Base-by-base conservation (phyloP, 1,284 basidiomycete species). In the Trichosporon coremiiforme region DNA sequence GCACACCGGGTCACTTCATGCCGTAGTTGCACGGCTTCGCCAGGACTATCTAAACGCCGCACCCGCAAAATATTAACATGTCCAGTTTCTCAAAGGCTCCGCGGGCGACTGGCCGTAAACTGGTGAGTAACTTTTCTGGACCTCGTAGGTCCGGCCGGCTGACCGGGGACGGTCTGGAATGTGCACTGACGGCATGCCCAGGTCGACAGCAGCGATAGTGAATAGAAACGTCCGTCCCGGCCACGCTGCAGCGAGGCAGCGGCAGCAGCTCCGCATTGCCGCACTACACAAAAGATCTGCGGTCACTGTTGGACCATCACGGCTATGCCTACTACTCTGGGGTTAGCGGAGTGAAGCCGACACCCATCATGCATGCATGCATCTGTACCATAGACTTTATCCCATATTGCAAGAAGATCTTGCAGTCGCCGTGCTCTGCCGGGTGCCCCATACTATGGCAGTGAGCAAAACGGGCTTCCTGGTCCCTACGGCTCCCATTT, bases 161-260 rank as follows among this genome's bases (percentile, higher is more conserved):
- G 41, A 8, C 25, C 2, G 3, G 25, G 53, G 53, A n/a, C 13
- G 22, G 29, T 33, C 31, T 60, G 29, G 57, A 60, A 60, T 33
- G 31, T 33, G n/a, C 7, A 17, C 31, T 60, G n/a, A 60, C 57
- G 17, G 31, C 29, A 33, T 33, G 12, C n/a, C 15, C 31, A 60
- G 57, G 57, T 60, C 31, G 57, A 60, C 22, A 60, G 57, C 31
- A 60, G 57, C 57, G 57, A 60, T 25, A 60, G 57, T 60, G 57
- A 60, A 31, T 60, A 60, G 57, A 17, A 33, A 35, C 35, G 47
- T 20, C 47, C 47, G 47, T 22, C n/a, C 47, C 8, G 20, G 47
- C 20, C 47, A 22, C n/a, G n/a, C 47, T 15, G 47, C 20, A 15
- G 3, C 17, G 1, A 22, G 8, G 15, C n/a, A n/a, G 33, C 9